phyloP scores from a whole-genome alignment of 1,284 basidiomycete genomes.

The Trametes hirsuta region DNA sequence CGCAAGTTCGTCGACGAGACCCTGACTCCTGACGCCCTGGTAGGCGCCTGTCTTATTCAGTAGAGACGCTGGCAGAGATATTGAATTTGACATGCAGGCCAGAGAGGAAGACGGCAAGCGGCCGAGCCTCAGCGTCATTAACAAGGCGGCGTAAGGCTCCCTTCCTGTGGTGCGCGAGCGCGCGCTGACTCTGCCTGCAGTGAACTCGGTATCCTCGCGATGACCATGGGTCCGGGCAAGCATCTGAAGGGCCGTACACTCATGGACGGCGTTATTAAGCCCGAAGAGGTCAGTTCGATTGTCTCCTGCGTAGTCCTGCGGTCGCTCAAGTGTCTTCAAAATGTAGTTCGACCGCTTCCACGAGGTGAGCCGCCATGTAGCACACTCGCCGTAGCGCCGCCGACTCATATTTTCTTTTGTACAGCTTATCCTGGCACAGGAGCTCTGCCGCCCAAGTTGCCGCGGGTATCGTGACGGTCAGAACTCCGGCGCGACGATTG shows the following conservation, averaged over 20 bases:
- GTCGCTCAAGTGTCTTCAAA: not conserved
- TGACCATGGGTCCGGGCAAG: slow-evolving; percentile 87
- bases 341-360: slow-evolving; percentile 79
- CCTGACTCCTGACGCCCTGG: slow-evolving; percentile 52
- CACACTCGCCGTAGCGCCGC: slow-evolving; percentile 56
- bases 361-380: slow-evolving; percentile 22
- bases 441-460: slow-evolving; percentile 29
- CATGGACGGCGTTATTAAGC: slow-evolving; percentile 81
- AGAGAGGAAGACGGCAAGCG: slow-evolving; percentile 82
- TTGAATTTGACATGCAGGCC: slow-evolving; percentile 41
- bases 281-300: slow-evolving; percentile 61
- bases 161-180: not conserved
- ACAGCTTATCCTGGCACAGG: slow-evolving; percentile 41
- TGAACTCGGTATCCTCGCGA: slow-evolving; percentile 77
- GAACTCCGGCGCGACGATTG: slow-evolving; percentile 65
- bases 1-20: slow-evolving; percentile 56
- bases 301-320: not conserved
- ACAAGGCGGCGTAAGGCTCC: slow-evolving; percentile 67
- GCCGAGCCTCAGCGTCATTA: slow-evolving; percentile 62
- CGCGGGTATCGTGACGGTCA: slow-evolving; percentile 39
- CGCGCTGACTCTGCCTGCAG: slow-evolving; percentile 37
- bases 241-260: slow-evolving; percentile 84
- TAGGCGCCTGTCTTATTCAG: slow-evolving; percentile 20
- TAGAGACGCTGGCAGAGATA: not conserved
- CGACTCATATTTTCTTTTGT: not conserved